Percentiles rank a stretch among this genome's conserved stretches.
Evolutionary conservation across 495 filamentous ascomycete genomes (phyloP).

Genomic region (Ramalina intermedia): DNA sequence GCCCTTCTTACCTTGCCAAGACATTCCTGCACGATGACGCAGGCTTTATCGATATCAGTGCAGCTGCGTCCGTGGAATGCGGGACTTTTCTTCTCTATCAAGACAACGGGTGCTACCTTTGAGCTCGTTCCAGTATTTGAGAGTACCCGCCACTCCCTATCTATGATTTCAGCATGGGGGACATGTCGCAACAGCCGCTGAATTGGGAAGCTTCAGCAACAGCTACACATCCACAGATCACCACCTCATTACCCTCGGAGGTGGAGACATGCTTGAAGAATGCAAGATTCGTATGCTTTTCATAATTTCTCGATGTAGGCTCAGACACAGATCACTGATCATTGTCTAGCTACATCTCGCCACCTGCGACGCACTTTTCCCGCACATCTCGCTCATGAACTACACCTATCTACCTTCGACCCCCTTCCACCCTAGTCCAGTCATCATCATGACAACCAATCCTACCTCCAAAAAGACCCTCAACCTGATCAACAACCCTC

Average conservation of each 20-base stretch:
- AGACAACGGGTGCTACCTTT: too few species aligned
- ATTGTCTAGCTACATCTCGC: slow-evolving; percentile 72
- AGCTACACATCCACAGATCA: slow-evolving; percentile 52
- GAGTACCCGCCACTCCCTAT: too few species aligned
- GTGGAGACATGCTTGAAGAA: slow-evolving; percentile 86
- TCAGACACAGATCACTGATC: neutral
- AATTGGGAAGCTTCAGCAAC: slow-evolving; percentile 63
- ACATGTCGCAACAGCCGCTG: slow-evolving; percentile 40
- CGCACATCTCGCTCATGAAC: slow-evolving; percentile 96
- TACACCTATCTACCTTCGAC: slow-evolving; percentile 90
- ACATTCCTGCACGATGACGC: too few species aligned
- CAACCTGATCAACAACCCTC: slow-evolving; percentile 76
- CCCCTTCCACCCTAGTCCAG: slow-evolving; percentile 54
- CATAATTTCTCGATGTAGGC: neutral
- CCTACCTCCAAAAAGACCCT: slow-evolving; percentile 75
- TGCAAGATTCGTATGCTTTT: slow-evolving; percentile 65
- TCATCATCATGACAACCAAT: slow-evolving; percentile 90
- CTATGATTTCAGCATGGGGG: slow-evolving; percentile 22
- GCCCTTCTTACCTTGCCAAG: too few species aligned
- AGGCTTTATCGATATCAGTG: too few species aligned
- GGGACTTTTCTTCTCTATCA: too few species aligned
- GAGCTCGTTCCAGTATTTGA: too few species aligned
- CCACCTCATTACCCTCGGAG: slow-evolving; percentile 57
- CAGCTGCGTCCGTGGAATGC: too few species aligned
- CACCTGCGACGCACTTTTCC: slow-evolving; percentile 66